Conservation (phyloP, 768 basidiomycete genomes). For the Lepiota venenata region DNA sequence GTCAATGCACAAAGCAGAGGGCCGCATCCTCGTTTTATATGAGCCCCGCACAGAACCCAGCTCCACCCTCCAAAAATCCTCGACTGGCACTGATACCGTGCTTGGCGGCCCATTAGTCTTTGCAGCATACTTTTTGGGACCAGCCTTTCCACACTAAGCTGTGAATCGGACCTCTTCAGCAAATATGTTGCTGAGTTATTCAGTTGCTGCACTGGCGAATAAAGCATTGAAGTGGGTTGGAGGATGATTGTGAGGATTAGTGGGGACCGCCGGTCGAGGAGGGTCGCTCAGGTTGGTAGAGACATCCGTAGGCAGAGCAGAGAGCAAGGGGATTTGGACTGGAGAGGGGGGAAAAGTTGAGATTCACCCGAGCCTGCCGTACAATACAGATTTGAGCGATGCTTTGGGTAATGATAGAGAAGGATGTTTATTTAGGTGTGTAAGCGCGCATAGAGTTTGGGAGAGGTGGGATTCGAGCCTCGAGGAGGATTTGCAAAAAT, state of each 20-base stretch:
- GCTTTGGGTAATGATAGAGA: no score
- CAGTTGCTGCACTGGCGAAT: slow-evolving; percentile 13
- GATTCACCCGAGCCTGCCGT: no score
- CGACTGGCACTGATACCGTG: slow-evolving; percentile 50
- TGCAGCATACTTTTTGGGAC: slow-evolving; percentile 85
- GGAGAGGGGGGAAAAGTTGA: no score
- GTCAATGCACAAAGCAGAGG: slow-evolving; percentile 93
- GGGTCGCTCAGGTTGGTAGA: no score
- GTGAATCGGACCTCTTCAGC: slow-evolving; percentile 44
- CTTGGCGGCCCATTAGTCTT: slow-evolving; percentile 65
- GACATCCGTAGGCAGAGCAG: no score
- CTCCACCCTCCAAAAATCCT: slow-evolving; percentile 49
- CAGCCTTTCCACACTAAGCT: slow-evolving; percentile 52
- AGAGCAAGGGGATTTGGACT: no score
- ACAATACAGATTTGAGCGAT: no score
- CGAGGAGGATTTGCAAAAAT: no score
- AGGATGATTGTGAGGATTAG: slow-evolving; percentile 1
- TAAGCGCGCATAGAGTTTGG: no score
- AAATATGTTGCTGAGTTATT: neutral
- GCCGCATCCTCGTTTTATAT: slow-evolving; percentile 92
- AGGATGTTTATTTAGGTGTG: no score
- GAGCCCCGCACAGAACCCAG: slow-evolving; percentile 77
- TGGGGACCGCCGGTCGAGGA: slow-evolving; percentile 44
- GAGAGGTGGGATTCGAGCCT: no score
- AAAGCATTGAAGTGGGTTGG: slow-evolving; percentile 14